Base-by-base conservation (phyloP, 345 rosid species). In the Hypericum perforatum region DNA sequence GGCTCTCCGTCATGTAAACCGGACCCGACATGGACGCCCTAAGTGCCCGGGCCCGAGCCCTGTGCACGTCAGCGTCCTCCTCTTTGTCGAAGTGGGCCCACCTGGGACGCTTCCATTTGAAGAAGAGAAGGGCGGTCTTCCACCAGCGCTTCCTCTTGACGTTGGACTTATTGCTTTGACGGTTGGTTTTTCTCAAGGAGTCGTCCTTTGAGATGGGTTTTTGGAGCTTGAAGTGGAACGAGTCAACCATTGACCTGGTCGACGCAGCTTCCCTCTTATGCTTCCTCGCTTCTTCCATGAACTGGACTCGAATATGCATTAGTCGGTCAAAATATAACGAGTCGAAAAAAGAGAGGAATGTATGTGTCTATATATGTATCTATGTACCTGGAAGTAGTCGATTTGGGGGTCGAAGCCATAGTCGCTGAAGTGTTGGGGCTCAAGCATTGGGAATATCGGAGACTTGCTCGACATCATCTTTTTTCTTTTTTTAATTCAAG, bases 321-420 rank as follows among this genome's bases (percentile, higher is more conserved):
- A 16, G 7, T 15, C 3, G 22, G 16, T 43, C 2, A n/a, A 11
- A 7, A 41, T 11, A 52, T 16, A 39, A 7, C 5, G 22, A 39
- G 41, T 6, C 10, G 7, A 6, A 5, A 47, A 43, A 6, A 11
- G 16, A 5, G 0, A 6, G 14, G 7, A 16, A 41, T 22, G 4
- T 22, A n/a, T n/a, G n/a, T n/a, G n/a, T n/a, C n/a, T n/a, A n/a
- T n/a, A n/a, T n/a, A n/a, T n/a, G n/a, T n/a, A n/a, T n/a, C n/a
- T n/a, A n/a, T n/a, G n/a, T 11, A 87, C 98, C 90, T 85, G 96
- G 57, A 81, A 78, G 59, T 77, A 88, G 59, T 85, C 65, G 61
- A 84, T 67, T 52, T 82, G 94, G 7, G 89, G 82, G 70, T 90
- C 91, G 58, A 87, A 91, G 45, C 98, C 96, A 52, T 87, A 87